Evolutionary conservation across 768 basidiomycete genomes (phyloP).

Genomic region (Tulasnella sp.): DNA sequence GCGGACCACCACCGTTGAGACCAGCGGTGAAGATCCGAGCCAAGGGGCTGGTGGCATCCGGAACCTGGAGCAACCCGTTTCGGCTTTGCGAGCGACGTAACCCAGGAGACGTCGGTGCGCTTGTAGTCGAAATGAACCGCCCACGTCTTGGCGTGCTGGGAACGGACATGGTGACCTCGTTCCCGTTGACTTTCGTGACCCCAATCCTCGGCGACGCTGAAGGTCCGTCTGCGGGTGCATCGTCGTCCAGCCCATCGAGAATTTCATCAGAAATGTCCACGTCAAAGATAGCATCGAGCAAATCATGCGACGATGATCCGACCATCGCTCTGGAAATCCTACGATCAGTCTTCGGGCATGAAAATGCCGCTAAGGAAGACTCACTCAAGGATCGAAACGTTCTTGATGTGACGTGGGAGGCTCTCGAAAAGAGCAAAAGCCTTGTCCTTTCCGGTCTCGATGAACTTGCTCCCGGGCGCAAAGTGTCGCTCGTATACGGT

Average conservation of each 20-base stretch:
- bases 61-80: conserved; percentile 16
- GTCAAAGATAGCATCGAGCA: conserved; percentile 74
- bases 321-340: conserved; percentile 36
- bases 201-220: neutral
- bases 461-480: conserved; percentile 36
- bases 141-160: conserved; percentile 26
- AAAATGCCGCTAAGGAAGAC: neutral
- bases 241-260: neutral
- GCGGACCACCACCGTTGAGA: neutral
- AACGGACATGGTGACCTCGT: conserved; percentile 17
- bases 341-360: neutral
- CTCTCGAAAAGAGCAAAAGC: conserved; percentile 48
- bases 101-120: neutral
- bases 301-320: conserved; percentile 51
- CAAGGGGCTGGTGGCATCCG: conserved; percentile 11
- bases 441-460: conserved; percentile 40
- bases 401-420: conserved; percentile 60
- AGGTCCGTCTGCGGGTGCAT: conserved; percentile 5
- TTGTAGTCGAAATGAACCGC: neutral
- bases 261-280: conserved; percentile 31
- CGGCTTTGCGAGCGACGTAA: neutral
- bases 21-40: conserved; percentile 10
- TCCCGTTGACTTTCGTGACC: conserved; percentile 21
- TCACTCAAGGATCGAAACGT: conserved; percentile 55
- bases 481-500: conserved; percentile 69